Evolutionary conservation across 768 basidiomycete species (phyloP).

Genomic region (Termitomyces sp.): DNA sequence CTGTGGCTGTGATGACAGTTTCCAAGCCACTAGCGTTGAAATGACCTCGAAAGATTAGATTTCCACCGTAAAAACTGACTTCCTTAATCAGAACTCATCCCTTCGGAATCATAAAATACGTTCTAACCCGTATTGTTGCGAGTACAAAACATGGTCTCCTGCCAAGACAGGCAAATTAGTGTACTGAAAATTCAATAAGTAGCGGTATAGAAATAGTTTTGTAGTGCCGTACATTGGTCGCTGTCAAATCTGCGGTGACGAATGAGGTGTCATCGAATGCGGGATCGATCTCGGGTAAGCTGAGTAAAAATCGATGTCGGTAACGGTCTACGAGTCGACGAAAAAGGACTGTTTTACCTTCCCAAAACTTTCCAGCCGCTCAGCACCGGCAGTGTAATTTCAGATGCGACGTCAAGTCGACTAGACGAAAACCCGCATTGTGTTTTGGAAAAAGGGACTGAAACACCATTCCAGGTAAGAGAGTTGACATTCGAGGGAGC

Average conservation of each 20-base stretch:
- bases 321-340: not conserved
- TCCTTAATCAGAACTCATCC: not conserved
- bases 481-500: conserved; percentile 29
- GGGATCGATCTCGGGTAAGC: conserved; percentile 42
- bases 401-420: conserved; percentile 9
- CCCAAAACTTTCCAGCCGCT: conserved; percentile 41
- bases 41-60: conserved; percentile 47
- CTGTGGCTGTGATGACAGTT: conserved; percentile 36
- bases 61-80: conserved; percentile 43
- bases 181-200: conserved; percentile 25
- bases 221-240: conserved; percentile 33
- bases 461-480: conserved; percentile 36
- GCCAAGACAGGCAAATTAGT: conserved; percentile 42
- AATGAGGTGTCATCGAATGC: conserved; percentile 46
- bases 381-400: conserved; percentile 27
- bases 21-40: conserved; percentile 45
- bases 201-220: not conserved
- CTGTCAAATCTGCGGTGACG: conserved; percentile 33
- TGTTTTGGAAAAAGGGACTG: conserved; percentile 19
- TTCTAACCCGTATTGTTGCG: conserved; percentile 45
- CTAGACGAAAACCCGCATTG: conserved; percentile 23
- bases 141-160: conserved; percentile 39
- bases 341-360: conserved; percentile 23
- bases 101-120: not conserved
- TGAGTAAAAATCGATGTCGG: conserved; percentile 9